A percentile compares a stretch with the other conserved stretches of the same genome.
phyloP scores from a whole-genome alignment of 2,329 filamentous ascomycete species.

The Colletotrichum caudatum region DNA sequence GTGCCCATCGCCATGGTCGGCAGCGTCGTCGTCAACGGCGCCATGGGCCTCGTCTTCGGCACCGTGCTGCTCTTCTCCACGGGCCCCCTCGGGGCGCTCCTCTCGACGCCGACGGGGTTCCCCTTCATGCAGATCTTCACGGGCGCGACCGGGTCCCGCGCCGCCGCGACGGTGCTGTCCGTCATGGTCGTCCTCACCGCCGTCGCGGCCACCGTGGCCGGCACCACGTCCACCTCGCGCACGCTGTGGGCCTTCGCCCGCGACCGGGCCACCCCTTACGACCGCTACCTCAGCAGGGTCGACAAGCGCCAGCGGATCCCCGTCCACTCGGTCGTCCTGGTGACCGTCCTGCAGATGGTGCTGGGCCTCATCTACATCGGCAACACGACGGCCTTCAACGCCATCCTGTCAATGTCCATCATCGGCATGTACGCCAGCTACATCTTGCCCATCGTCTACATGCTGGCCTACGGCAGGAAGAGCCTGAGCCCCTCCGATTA shows the following conservation, averaged over 20 bases:
- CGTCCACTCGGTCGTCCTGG: slow-evolving; percentile 46
- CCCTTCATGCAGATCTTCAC: slow-evolving; percentile 58
- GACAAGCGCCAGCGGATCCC: slow-evolving; percentile 50
- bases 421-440: slow-evolving; percentile 59
- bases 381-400: slow-evolving; percentile 57
- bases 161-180: slow-evolving; percentile 48
- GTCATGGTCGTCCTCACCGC: slow-evolving; percentile 47
- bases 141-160: slow-evolving; percentile 46
- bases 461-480: slow-evolving; percentile 53
- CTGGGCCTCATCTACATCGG: slow-evolving; percentile 56
- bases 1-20: slow-evolving; percentile 52
- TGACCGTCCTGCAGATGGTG: slow-evolving; percentile 46
- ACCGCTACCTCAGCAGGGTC: slow-evolving; percentile 53
- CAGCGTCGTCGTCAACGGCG: slow-evolving; percentile 55
- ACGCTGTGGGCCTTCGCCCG: slow-evolving; percentile 56
- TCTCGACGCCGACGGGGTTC: slow-evolving; percentile 56
- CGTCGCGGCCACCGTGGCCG: slow-evolving; percentile 48
- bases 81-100: slow-evolving; percentile 53
- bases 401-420: slow-evolving; percentile 56
- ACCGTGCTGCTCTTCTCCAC: slow-evolving; percentile 59
- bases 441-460: slow-evolving; percentile 53
- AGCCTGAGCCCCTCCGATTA: slow-evolving; percentile 41
- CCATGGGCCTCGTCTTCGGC: slow-evolving; percentile 58
- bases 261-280: slow-evolving; percentile 53
- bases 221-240: slow-evolving; percentile 52